A percentile compares a stretch with the other conserved stretches of the same genome.
Evolutionary conservation across 441 rosid genomes (phyloP).

Genomic region (Erysimum pusillum): DNA sequence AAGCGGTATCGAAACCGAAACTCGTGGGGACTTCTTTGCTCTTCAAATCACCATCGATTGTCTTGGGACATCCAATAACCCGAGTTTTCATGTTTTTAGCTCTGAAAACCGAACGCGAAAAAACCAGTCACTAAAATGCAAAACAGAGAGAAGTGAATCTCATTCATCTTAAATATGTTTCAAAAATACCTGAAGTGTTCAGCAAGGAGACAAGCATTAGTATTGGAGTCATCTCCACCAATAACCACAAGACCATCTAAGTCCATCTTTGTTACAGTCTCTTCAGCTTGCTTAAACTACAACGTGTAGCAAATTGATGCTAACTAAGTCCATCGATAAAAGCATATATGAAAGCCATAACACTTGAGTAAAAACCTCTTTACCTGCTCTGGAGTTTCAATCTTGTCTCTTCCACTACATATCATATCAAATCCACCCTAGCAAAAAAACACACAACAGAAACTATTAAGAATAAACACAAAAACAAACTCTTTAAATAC

Average conservation of each 20-base stretch:
- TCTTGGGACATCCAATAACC: conserved; percentile 97
- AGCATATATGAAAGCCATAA: not conserved
- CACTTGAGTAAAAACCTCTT: not conserved
- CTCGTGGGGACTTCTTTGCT: conserved; percentile 94
- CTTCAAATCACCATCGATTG: conserved; percentile 98
- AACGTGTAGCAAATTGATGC: conserved; percentile 23
- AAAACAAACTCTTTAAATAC: not conserved
- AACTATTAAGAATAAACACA: not conserved
- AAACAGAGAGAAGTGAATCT: not conserved
- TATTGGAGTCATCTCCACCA: conserved; percentile 99
- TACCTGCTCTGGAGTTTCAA: conserved; percentile 98
- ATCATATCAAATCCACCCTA: conserved; percentile 99
- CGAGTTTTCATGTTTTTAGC: conserved; percentile 77
- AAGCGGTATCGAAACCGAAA: conserved; percentile 98
- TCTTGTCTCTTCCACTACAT: conserved; percentile 97
- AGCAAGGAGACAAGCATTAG: conserved; percentile 97
- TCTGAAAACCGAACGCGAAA: conserved; percentile 61
- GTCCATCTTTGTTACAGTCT: conserved; percentile 79
- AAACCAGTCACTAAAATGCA: not conserved
- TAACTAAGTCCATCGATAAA: conserved; percentile 1
- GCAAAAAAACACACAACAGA: not conserved
- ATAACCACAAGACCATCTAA: conserved; percentile 92
- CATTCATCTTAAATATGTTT: not conserved
- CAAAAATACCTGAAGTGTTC: conserved; percentile 76
- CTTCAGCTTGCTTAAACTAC: conserved; percentile 94